Base-by-base conservation (phyloP, 371 early-diverging fungal species). In the Capillidium heterosporum region DNA sequence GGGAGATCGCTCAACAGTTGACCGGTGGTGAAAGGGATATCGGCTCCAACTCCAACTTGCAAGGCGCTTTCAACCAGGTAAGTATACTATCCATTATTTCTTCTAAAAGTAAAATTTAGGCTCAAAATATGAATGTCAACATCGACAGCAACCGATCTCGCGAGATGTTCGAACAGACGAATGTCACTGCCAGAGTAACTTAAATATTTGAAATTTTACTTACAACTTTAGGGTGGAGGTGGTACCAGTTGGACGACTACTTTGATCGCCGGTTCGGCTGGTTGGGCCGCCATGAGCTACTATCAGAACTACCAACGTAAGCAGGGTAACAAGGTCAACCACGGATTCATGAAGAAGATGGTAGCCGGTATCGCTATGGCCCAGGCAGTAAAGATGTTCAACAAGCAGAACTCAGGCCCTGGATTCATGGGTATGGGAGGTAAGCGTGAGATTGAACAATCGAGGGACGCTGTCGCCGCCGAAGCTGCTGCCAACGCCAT, bases 241-340 rank as follows among this genome's bases (percentile, higher is more conserved):
- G 55, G 55, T 41, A 42, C 43, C 0, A 55, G 55, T 42, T 49
- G 63, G 8, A 62, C 71, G 0, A 51, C 57, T 5, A 67, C 68
- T 39, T 56, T 72, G 46, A 51, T 75, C 17, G 79, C 77, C 23
- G 82, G 78, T 32, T 80, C 79, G 39, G 76, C 76, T 53, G 78
- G 76, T 17, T 81, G 73, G 59, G 70, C 74, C 43, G 77, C 75
- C 21, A 68, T 73, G 58, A 71, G 67, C 58, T 68, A 70, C 51
- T 77, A 71, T 60, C 60, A 67, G 50, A 67, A 63, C 56, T 67
- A 67, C 56, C 65, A 70, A 56, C 67, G 64, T 54, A 61, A 63
- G 35, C 53, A 68, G 58, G 75, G 75, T 48, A 66, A 75, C 63
- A 63, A 63, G 24, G 67, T 67, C 46, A 63, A 57, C 48, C 70